phyloP scores from a whole-genome alignment of 2,329 filamentous ascomycete genomes.

The Fusarium nygamai region DNA sequence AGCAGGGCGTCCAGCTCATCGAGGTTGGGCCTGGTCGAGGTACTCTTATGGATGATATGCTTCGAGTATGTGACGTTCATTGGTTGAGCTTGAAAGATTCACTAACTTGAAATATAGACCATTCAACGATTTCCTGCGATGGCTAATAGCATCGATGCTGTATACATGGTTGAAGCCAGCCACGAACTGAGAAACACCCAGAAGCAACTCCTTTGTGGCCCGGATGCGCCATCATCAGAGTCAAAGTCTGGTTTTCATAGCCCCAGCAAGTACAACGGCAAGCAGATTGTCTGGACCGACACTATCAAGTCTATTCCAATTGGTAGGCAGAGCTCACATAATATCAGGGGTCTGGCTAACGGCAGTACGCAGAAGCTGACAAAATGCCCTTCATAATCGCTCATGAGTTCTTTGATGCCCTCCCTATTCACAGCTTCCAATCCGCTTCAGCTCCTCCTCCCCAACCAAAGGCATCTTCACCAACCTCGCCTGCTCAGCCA shows the following conservation, averaged over 20 bases:
- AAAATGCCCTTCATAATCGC: conserved; percentile 93
- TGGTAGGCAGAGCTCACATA: conserved; percentile 54
- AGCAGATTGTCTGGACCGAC: conserved; percentile 90
- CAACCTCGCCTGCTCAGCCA: conserved; percentile 49
- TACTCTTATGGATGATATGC: conserved; percentile 95
- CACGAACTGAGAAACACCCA: conserved; percentile 79
- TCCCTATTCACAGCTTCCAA: conserved; percentile 96
- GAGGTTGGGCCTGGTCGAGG: conserved; percentile 95
- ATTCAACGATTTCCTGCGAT: conserved; percentile 85
- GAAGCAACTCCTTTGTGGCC: conserved; percentile 82
- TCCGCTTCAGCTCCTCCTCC: conserved; percentile 62
- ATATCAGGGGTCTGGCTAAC: conserved; percentile 1
- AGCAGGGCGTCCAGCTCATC: conserved; percentile 83
- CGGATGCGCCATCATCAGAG: conserved; percentile 72
- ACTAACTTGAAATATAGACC: conserved; percentile 64
- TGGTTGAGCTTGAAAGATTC: background rate
- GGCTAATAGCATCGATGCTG: conserved; percentile 78
- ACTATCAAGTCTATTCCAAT: conserved; percentile 84
- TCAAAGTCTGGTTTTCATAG: conserved; percentile 79
- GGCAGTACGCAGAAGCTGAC: conserved; percentile 59
- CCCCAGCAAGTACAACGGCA: conserved; percentile 76
- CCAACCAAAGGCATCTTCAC: conserved; percentile 27
- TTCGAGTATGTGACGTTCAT: conserved; percentile 71
- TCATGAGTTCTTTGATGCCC: conserved; percentile 98
- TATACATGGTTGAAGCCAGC: conserved; percentile 97